Evolutionary conservation across 192 early-diverging fungal species (phyloP).

Genomic region (Entomortierella chlamydospora): DNA sequence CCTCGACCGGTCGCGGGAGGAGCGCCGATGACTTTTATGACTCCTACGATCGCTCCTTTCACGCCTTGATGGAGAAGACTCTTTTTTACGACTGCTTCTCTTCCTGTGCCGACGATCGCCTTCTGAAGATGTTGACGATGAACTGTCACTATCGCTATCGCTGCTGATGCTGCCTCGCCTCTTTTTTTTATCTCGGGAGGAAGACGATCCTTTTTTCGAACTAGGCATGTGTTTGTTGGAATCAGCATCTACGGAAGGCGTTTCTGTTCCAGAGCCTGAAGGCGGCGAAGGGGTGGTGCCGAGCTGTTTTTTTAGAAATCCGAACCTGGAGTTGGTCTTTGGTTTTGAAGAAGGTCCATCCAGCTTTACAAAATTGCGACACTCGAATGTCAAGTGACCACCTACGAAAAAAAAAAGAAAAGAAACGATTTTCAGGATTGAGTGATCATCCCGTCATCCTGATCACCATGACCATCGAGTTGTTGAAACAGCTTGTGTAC

Average conservation of each 20-base stretch:
- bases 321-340: conserved; percentile 31
- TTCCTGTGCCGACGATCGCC: conserved; percentile 7
- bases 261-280: background rate
- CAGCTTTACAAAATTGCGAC: conserved; percentile 44
- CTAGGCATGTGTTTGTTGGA: background rate
- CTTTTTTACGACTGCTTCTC: conserved; percentile 10
- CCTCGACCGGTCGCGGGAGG: conserved; percentile 21
- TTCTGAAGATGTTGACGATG: conserved; percentile 28
- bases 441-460: background rate
- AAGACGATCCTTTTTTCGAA: background rate
- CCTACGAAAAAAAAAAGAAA: conserved; percentile 24
- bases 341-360: conserved; percentile 28
- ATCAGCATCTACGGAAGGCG: background rate
- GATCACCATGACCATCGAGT: background rate
- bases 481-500: background rate
- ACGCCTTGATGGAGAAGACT: conserved; percentile 20
- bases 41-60: conserved; percentile 10
- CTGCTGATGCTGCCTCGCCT: conserved; percentile 13
- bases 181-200: conserved; percentile 16
- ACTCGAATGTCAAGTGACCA: conserved; percentile 48
- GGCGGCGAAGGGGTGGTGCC: background rate
- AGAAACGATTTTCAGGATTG: too few relatives aligned
- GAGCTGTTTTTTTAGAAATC: conserved; percentile 29
- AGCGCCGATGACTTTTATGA: background rate
- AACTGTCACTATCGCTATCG: conserved; percentile 7